Evolutionary conservation across 2,329 filamentous ascomycete genomes (phyloP).

Genomic region (Cladophialophora exuberans): DNA sequence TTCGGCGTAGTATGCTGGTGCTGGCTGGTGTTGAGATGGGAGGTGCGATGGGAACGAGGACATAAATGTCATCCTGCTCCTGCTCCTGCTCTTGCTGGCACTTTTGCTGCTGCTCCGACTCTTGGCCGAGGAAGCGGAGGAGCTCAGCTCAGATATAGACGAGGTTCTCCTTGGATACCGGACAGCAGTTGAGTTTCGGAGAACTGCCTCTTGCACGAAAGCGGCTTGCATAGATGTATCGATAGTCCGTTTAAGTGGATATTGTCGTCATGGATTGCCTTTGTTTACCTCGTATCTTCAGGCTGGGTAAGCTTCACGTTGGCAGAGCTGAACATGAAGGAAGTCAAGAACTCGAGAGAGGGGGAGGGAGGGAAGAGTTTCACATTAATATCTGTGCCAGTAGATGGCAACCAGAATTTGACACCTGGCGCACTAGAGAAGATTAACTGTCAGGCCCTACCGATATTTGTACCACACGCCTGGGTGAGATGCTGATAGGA

Average conservation of each 20-base stretch:
- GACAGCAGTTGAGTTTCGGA: not conserved
- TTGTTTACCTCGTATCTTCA: not conserved
- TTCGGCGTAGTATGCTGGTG: not conserved
- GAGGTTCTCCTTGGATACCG: not conserved
- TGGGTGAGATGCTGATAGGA: slow-evolving; percentile 2
- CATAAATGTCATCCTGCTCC: slow-evolving; percentile 12
- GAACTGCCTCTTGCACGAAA: slow-evolving; percentile 3
- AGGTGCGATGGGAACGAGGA: slow-evolving; percentile 13
- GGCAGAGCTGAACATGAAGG: not conserved
- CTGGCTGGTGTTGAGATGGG: slow-evolving; percentile 10
- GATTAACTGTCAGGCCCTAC: slow-evolving; percentile 4
- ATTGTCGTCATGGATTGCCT: not conserved
- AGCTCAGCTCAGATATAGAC: not conserved
- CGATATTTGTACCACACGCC: not conserved
- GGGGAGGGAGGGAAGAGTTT: not conserved
- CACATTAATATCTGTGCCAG: slow-evolving; percentile 4
- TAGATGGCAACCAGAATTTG: not conserved
- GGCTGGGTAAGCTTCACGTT: too few relatives aligned
- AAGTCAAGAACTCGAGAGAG: not conserved
- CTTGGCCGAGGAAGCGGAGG: not conserved
- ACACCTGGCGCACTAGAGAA: not conserved
- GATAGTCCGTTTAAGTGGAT: not conserved
- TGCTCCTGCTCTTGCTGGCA: not conserved
- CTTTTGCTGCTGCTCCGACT: too few relatives aligned
- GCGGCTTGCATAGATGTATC: slow-evolving; percentile 9